Percentiles rank a stretch among this genome's conserved stretches.
Evolutionary conservation across 805 yeast species (phyloP).

Genomic region (Candida lessepsii): DNA sequence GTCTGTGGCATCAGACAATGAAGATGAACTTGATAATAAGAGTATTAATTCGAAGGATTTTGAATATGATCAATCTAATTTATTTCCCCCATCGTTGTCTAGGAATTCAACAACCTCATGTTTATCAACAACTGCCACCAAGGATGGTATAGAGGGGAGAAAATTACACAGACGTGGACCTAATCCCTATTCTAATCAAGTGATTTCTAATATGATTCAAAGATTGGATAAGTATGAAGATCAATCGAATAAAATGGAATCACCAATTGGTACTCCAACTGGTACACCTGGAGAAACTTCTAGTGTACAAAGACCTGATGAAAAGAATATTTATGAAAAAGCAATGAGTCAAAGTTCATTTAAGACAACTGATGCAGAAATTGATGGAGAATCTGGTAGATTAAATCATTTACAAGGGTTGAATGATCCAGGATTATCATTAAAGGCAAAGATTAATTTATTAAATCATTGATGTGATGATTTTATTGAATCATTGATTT

Average conservation of each 20-base stretch:
- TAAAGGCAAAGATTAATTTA: constrained; percentile 44
- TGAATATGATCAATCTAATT: constrained; percentile 1
- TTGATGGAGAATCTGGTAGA: constrained; percentile 25
- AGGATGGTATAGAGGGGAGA: constrained; percentile 71
- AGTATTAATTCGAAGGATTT: constrained; percentile 6
- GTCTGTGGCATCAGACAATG: constrained; percentile 22
- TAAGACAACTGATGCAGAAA: constrained; percentile 28
- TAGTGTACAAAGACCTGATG: background rate
- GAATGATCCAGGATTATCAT: constrained; percentile 34
- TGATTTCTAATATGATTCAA: constrained; percentile 20
- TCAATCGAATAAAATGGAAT: background rate
- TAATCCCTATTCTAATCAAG: constrained; percentile 32
- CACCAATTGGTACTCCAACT: background rate
- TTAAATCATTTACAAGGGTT: constrained; percentile 12
- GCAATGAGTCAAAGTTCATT: constrained; percentile 24
- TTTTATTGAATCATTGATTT: constrained; percentile 4
- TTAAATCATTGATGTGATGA: constrained; percentile 22
- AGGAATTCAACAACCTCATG: constrained; percentile 64
- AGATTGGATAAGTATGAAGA: constrained; percentile 7
- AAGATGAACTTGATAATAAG: background rate
- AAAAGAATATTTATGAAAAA: constrained; percentile 8
- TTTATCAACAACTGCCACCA: constrained; percentile 70
- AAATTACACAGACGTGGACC: constrained; percentile 47
- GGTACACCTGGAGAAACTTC: background rate
- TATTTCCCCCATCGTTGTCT: constrained; percentile 44